Evolutionary conservation across 495 filamentous ascomycete species (phyloP), one percentile per base, ranked within the genome.

Genomic region (Daldinia caldariorum): DNA sequence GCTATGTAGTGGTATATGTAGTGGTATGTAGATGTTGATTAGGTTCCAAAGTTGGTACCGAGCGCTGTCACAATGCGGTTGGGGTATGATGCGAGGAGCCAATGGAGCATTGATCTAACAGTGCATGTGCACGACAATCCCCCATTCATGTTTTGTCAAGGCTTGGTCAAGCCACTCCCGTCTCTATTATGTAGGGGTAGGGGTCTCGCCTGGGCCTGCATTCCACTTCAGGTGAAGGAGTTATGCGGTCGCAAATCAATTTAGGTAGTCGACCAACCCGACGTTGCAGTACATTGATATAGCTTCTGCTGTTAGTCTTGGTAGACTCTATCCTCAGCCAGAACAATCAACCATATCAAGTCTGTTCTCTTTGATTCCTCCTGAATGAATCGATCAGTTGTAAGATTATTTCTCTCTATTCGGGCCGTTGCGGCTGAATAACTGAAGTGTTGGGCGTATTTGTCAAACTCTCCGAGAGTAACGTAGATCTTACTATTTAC

Each of bases 31-130:
- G 26, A 26, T 26, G 26, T 3, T 26, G 3, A 3, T 26, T 26
- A 47, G 43, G 43, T 9, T 20, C 18, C 18, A 20, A 47, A 22
- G 43, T 3, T 47, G 43, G 43, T 47, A 47, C 43, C 43, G 43
- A 47, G 43, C 20, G 18, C 18, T 10, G 43, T 47, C 0, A 13
- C 9, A 13, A 47, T 47, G 20, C 3, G 18, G 8, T 47, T 47
- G 18, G 18, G 43, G 9, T 10, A 8, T 20, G 43, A 47, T 47
- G 20, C 20, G 43, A 22, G 4, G 43, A 47, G 43, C 9, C 43
- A 47, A 47, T 47, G 43, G 16, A 47, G 18, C 43, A 9, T 47
- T 47, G 43, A 47, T 47, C 43, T 47, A 10, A 47, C 43, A 13
- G 9, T 47, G 16, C 43, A 22, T 47, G 43, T 47, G 9, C 43